Evolutionary conservation across 345 rosid genomes (phyloP), one percentile per base, ranked within the genome.

Genomic region (Pistacia atlantica): DNA sequence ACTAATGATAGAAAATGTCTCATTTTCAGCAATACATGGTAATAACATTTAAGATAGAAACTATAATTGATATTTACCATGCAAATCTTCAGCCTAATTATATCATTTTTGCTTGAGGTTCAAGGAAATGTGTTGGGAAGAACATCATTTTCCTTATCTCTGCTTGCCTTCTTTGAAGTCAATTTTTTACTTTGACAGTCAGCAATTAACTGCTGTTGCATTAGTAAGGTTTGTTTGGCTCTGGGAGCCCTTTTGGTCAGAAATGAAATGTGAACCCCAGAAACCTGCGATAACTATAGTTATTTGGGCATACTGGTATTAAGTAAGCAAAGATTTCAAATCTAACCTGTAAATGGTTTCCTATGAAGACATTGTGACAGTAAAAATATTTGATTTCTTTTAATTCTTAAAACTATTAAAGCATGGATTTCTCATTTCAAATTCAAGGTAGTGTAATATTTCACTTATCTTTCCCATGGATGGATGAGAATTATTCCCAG

Each of bases 381-480:
- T 16, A 54, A 3, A 52, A 52, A 52, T 4, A 52, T 11, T 52
- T 52, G 56, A 52, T 52, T 52, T 52, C 56, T 16, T 52, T 52
- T 45, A 64, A 35, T 1, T 66, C 22, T 22, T 31, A 68, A 22
- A 51, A 18, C 35, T 12, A 42, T 6, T 11, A 58, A 76, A 56
- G 74, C 74, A 69, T 49, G 77, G 79, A 76, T 76, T 85, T 79
- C 78, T 90, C 86, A 92, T 90, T 75, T 90, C 87, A 58, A 46
- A 57, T 61, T 90, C 64, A 71, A 91, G 86, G 68, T 70, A 80
- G 71, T 42, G 5, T 51, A 91, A 71, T 22, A 80, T 64, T 73
- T 77, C 73, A 16, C 46, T 73, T 45, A 89, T 54, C 68, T 89
- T 90, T 18, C 80, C 86, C 66, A 68, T 49, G 55, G 58, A 59